These are phyloP conservation scores for Mucor saturninus DNA, from an alignment of 371 early-diverging fungal genomes.

Conservation along the genomic window DNA sequence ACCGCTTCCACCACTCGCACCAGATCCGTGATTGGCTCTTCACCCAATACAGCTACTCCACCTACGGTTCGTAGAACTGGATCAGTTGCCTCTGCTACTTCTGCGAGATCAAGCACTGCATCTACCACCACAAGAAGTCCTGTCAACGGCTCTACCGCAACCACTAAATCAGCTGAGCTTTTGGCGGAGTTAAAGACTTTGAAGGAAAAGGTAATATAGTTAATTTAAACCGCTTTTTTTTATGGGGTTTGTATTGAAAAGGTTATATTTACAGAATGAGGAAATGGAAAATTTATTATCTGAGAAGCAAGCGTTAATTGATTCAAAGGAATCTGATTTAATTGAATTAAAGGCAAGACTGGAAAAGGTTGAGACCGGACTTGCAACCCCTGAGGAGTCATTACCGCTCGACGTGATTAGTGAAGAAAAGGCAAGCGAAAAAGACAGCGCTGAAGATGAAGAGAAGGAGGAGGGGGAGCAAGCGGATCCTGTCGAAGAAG, in stretches of 20 bases:
- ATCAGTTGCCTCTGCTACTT: constrained; percentile 13
- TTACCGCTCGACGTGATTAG: constrained; percentile 4
- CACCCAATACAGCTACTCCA: constrained; percentile 3
- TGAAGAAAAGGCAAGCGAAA: constrained; percentile 5
- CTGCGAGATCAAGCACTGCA: constrained; percentile 14
- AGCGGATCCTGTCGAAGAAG: not conserved
- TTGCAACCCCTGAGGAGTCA: constrained; percentile 29
- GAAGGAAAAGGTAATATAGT: constrained; percentile 32
- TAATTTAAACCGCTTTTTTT: not conserved
- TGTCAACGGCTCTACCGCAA: constrained; percentile 3
- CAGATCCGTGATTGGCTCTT: constrained; percentile 1
- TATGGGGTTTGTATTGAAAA: not conserved
- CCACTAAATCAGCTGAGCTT: constrained; percentile 26
- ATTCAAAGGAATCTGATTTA: constrained; percentile 27
- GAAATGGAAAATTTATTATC: constrained; percentile 23
- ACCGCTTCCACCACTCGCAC: constrained; percentile 31
- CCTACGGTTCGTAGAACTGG: constrained; percentile 21
- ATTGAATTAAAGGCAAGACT: constrained; percentile 20
- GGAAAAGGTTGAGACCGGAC: constrained; percentile 25
- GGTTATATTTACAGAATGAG: constrained; percentile 18
- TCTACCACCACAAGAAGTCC: constrained; percentile 12
- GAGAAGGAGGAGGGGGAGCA: not conserved
- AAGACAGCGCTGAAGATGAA: constrained; percentile 3
- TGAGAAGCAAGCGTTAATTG: constrained; percentile 27
- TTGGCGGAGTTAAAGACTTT: constrained; percentile 29